phyloP scores from a whole-genome alignment of 441 rosid species.

The Eutrema salsugineum region DNA sequence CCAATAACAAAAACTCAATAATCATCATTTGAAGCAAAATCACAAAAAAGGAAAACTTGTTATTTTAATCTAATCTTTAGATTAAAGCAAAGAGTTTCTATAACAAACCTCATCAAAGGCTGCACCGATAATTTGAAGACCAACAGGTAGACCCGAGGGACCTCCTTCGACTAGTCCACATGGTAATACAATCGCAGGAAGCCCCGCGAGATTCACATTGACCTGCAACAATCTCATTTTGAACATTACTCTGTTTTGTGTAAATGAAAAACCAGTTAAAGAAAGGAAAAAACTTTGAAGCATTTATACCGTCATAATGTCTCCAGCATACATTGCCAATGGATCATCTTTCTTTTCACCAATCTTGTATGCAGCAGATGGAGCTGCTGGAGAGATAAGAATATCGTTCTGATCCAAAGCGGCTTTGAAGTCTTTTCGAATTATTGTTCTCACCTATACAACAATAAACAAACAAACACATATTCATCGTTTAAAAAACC shows the following conservation, averaged over 20 bases:
- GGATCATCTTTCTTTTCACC: constrained; percentile 98
- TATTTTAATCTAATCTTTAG: neutral
- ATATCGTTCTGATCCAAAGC: constrained; percentile 77
- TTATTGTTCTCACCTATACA: constrained; percentile 71
- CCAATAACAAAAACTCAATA: neutral
- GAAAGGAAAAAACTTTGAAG: neutral
- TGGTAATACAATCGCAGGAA: constrained; percentile 89
- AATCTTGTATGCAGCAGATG: constrained; percentile 87
- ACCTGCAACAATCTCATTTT: constrained; percentile 50
- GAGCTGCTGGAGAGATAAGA: constrained; percentile 90
- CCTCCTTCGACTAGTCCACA: constrained; percentile 86
- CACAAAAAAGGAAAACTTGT: neutral
- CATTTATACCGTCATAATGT: constrained; percentile 76
- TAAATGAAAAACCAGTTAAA: neutral
- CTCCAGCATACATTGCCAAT: constrained; percentile 93
- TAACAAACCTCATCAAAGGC: constrained; percentile 77
- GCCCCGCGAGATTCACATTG: constrained; percentile 87
- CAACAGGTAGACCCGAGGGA: constrained; percentile 71
- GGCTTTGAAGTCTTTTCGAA: constrained; percentile 63
- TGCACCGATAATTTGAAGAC: constrained; percentile 89
- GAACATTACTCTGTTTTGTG: too few species aligned
- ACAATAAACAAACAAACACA: neutral
- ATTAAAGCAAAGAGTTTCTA: neutral
- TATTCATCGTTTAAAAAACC: neutral
- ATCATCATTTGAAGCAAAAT: neutral